Evolutionary conservation across 2,329 filamentous ascomycete genomes (phyloP), one percentile per base, ranked within the genome.

Genomic region (Penicillium sp.): DNA sequence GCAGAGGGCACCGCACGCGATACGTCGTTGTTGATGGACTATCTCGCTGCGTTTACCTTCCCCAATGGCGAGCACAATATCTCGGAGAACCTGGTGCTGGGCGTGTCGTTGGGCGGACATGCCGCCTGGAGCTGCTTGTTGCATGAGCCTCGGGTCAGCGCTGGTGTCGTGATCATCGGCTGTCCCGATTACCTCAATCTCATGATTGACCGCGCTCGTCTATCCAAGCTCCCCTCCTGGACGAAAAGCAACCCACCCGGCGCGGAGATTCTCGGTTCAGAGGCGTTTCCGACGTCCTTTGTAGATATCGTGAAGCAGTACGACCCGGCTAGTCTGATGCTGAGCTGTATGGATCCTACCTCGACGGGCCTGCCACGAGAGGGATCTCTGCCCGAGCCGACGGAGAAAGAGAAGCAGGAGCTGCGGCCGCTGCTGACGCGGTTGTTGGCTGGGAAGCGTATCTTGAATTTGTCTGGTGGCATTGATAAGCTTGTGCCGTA

Each of bases 181-280:
- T 96, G 92, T 74, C 92, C 93, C 0, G 94, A 99, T 75, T 96
- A 91, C 69, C 85, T 88, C 63, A 82, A 90, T 73, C 79, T 98
- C 16, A 89, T 98, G 86, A 82, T 81, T 9, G 88, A 94, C 67
- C 90, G 95, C 11, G 94, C 94, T 0, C 81, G 85, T 5, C 80
- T 88, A 39, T 89, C 89, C 0, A 91, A 88, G 68, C 79, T 89
- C 11, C 64, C 81, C 14, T 84, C 86, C 0, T 91, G 84, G 76
- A 84, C 82, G 0, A 73, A 79, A 2, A 81, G 82, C 13, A 78
- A 84, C 16, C 80, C 82, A 0, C 80, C 82, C 0, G 88, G 87
- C 0, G 75, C 79, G 0, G 76, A 82, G 0, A 96, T 98, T 69
- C 70, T 96, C 0, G 91, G 92, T 2, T 92, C 89, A 58, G 78